Evolutionary conservation across 345 rosid genomes (phyloP), one percentile per base, ranked within the genome.

Genomic region (Kernera saxatilis): DNA sequence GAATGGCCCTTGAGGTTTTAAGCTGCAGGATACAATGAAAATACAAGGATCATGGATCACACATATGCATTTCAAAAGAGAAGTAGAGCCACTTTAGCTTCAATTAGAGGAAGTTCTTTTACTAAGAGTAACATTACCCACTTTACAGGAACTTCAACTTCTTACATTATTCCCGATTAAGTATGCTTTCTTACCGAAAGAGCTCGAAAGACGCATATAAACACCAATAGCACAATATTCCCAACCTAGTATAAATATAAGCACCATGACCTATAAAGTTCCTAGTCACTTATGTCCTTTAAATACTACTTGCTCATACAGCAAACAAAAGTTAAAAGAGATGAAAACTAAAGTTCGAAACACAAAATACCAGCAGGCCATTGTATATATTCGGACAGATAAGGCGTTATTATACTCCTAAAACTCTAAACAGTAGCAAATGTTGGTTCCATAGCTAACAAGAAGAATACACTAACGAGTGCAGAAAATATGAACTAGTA

Each of bases 1-100:
- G 59, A 89, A 72, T 77, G 75, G 82, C 66, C 64, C 76, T 33
- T 78, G 87, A 64, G 87, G 80, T 71, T 86, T 84, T 64, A 79
- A 75, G 50, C 98, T 93, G 91, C 86, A 85, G 3, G 27, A 73
- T 74, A 64, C 67, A 66, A 56, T 32, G 71, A 67, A 66, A 22
- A 62, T 52, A 61, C 23, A 67, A 35, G 46, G 33, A 35, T 65
- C n/a, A 53, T 45, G 10, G 9, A 27, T 36, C 68, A 52, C 68
- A 52, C 11, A 72, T 46, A 19, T 18, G 18, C 45, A 53, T 48
- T 32, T 27, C 39, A 50, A 69, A 36, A 54, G 6, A 57, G 15
- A 22, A 52, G 2, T 30, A 39, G 44, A 41, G 63, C 8, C 6
- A 11, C 37, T 25, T 19, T 8, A 27, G 15, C 23, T 73, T 11